Conservation (phyloP, 2,329 filamentous ascomycete genomes). For the Phaeosphaeria sp. region DNA sequence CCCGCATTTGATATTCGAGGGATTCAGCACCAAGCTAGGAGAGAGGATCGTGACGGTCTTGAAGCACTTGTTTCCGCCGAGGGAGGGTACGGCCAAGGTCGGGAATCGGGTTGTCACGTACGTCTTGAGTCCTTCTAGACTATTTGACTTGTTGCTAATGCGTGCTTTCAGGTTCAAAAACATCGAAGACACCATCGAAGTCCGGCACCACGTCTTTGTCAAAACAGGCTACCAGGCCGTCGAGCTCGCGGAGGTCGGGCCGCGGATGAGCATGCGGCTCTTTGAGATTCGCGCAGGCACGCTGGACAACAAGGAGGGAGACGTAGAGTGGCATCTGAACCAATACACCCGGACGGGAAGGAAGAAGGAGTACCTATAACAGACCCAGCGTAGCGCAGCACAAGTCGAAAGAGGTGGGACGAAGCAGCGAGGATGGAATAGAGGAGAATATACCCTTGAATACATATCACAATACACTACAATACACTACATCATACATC, state of each 20-base stretch:
- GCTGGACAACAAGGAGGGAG: conserved; percentile 91
- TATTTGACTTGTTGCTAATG: too few relatives aligned
- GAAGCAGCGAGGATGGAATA: not conserved
- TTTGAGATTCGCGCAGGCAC: conserved; percentile 94
- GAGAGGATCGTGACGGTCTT: conserved; percentile 85
- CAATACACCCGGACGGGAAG: conserved; percentile 92
- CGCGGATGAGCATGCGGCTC: conserved; percentile 94
- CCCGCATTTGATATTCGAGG: conserved; percentile 94
- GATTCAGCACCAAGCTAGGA: conserved; percentile 82
- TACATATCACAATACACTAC: not conserved
- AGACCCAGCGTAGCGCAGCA: not conserved
- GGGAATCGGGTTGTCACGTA: conserved; percentile 84
- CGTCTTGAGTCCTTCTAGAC: too few relatives aligned
- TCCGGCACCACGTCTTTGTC: conserved; percentile 93
- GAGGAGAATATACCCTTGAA: not conserved
- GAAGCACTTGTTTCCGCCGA: conserved; percentile 92
- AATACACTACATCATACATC: not conserved
- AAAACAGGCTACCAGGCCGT: conserved; percentile 89
- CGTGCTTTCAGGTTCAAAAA: conserved; percentile 65
- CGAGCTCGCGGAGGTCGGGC: conserved; percentile 57
- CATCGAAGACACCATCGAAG: conserved; percentile 85
- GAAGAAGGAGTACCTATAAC: conserved; percentile 91
- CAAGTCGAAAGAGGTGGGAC: not conserved
- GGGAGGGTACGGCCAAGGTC: conserved; percentile 78
- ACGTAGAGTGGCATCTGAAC: conserved; percentile 94